These are phyloP conservation scores for Jamesozyma gamospora DNA, from an alignment of 805 yeast species.

Conservation along the genomic window DNA sequence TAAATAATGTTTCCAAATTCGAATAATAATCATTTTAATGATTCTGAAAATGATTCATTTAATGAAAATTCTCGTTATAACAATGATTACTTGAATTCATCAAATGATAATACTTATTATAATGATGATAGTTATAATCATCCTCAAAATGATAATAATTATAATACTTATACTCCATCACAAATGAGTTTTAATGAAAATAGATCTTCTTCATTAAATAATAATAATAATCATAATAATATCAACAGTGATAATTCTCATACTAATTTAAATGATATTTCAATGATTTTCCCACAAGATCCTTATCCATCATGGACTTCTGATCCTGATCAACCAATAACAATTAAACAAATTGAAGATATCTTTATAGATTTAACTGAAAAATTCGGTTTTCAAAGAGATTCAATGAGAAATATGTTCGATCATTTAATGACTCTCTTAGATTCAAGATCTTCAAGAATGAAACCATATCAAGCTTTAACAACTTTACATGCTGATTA, in stretches of 20 bases:
- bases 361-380: constrained; percentile 73
- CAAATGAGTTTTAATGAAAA: constrained; percentile 75
- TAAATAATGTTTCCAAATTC: too few relatives aligned
- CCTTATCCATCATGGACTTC: constrained; percentile 99
- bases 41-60: background rate
- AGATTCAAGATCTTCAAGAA: constrained; percentile 77
- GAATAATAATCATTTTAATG: too few relatives aligned
- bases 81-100: background rate
- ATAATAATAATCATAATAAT: too few relatives aligned
- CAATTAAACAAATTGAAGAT: constrained; percentile 77
- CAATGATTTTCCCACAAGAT: constrained; percentile 52
- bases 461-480: constrained; percentile 80
- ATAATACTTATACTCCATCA: constrained; percentile 52
- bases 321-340: constrained; percentile 79
- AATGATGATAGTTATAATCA: constrained; percentile 38
- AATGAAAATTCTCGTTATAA: constrained; percentile 1
- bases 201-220: constrained; percentile 44
- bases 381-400: constrained; percentile 83
- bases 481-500: constrained; percentile 76
- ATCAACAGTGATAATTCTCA: background rate
- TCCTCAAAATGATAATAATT: constrained; percentile 30
- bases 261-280: too few relatives aligned
- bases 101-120: constrained; percentile 11
- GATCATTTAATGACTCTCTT: constrained; percentile 77
- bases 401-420: constrained; percentile 84